Conservation (phyloP, 192 early-diverging fungal species). For the Backusella australiensis region DNA sequence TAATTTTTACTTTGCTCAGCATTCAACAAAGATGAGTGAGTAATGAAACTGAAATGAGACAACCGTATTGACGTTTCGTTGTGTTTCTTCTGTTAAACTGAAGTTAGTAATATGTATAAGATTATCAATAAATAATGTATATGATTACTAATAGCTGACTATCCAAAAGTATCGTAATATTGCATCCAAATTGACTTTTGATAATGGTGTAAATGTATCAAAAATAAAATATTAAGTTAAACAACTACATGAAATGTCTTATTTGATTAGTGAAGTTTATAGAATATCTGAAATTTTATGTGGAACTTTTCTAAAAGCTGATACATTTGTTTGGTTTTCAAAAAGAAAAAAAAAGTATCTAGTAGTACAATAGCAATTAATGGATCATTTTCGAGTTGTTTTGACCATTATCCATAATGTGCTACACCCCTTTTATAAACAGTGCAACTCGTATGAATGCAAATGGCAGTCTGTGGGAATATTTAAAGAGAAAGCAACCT, state of each 20-base stretch:
- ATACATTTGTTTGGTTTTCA: background rate
- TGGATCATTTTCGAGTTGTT: background rate
- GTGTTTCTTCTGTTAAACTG: too few relatives aligned
- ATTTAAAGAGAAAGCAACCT: background rate
- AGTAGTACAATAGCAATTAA: background rate
- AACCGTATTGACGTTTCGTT: too few relatives aligned
- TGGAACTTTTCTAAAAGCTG: background rate
- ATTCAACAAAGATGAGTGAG: too few relatives aligned
- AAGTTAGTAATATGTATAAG: too few relatives aligned
- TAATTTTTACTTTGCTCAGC: too few relatives aligned
- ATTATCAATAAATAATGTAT: too few relatives aligned
- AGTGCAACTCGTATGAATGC: background rate
- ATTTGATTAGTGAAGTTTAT: constrained; percentile 2
- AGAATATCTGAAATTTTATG: background rate
- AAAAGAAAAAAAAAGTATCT: background rate
- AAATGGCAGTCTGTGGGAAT: background rate
- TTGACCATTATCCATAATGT: background rate
- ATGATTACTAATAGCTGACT: background rate
- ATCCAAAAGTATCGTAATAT: background rate
- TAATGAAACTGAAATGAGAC: too few relatives aligned
- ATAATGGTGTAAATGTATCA: background rate
- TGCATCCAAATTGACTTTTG: background rate
- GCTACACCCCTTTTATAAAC: background rate
- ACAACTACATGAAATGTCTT: background rate
- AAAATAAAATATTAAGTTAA: background rate